Evolutionary conservation across 768 basidiomycete species (phyloP), one percentile per base, ranked within the genome.

Genomic region (Guyanaporus albipodus): DNA sequence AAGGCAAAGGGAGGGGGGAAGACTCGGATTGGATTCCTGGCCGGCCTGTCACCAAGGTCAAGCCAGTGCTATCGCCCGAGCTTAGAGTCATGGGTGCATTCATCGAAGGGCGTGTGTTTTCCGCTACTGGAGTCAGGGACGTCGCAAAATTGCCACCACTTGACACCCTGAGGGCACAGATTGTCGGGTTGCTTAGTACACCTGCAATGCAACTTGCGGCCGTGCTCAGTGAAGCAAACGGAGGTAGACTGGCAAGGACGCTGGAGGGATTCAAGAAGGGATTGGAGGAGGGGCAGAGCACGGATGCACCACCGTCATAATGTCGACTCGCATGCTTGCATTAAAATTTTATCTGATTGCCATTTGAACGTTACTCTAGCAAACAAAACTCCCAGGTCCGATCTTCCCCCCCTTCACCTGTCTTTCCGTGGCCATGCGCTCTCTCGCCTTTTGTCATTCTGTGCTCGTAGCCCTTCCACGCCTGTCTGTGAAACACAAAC

Each of bases 381-480:
- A 77, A 51, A 66, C 75, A 91, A 67, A 94, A 92, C 64, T 93
- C 88, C 91, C 91, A 94, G 52, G 88, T 92, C 49, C 89, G 73
- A 54, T 91, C 87, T 56, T 83, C 87, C 38, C 82, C 87, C 8
- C 79, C 85, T 59, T 80, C 81, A 29, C 80, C 87, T 11, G 80
- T 88, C 69, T 65, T 83, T 22, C 77, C 80, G 32, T 70, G 77
- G 23, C 79, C 84, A 60, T 77, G 77, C 0, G 64, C 87, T 62
- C 79, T 74, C 70, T 79, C 90, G 6, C 94, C 94, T 59, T 92
- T 87, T 4, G 95, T 96, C 83, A 95, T 87, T n/a, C 90, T 73
- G 63, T 98, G 95, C 56, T 85, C 85, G 57, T 97, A 98, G 1
- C 90, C 91, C 38, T 77, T 79, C 82, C 91, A 98, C 0, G 70